Evolutionary conservation across 805 yeast species (phyloP).

Genomic region (Phaffomyces thermotolerans): DNA sequence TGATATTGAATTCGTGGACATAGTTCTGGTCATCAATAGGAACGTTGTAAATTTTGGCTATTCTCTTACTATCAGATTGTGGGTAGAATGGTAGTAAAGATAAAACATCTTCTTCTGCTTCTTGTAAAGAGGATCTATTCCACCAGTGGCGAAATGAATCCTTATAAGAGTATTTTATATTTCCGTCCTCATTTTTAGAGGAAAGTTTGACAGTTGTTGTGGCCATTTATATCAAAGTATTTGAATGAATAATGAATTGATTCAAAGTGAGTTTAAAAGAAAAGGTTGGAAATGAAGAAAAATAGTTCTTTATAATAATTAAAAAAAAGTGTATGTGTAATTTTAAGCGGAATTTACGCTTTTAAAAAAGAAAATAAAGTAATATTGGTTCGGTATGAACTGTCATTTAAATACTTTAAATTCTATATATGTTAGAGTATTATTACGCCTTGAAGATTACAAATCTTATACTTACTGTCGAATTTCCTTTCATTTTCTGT

Average conservation of each 20-base stretch:
- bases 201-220: neutral
- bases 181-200: neutral
- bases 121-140: slow-evolving; percentile 25
- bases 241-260: neutral
- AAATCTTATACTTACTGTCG: too few relatives aligned
- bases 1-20: slow-evolving; percentile 69
- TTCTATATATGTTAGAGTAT: neutral
- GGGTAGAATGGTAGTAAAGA: slow-evolving; percentile 55
- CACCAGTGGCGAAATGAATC: slow-evolving; percentile 40
- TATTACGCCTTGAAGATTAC: too few relatives aligned
- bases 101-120: slow-evolving; percentile 45
- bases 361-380: neutral
- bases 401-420: neutral
- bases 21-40: slow-evolving; percentile 41
- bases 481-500: neutral
- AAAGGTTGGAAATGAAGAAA: too few relatives aligned
- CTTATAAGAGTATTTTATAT: slow-evolving; percentile 17
- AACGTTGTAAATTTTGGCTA: slow-evolving; percentile 44
- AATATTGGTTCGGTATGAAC: too few relatives aligned
- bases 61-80: slow-evolving; percentile 39
- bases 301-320: too few relatives aligned
- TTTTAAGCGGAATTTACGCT: slow-evolving; percentile 1
- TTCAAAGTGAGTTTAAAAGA: too few relatives aligned
- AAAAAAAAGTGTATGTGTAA: too few relatives aligned
- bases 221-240: neutral